A percentile compares a stretch with the other conserved stretches of the same genome.
These are phyloP conservation scores for Myriosclerotinia curreyana DNA, from an alignment of 2,329 filamentous ascomycete species.

Conservation along the genomic window DNA sequence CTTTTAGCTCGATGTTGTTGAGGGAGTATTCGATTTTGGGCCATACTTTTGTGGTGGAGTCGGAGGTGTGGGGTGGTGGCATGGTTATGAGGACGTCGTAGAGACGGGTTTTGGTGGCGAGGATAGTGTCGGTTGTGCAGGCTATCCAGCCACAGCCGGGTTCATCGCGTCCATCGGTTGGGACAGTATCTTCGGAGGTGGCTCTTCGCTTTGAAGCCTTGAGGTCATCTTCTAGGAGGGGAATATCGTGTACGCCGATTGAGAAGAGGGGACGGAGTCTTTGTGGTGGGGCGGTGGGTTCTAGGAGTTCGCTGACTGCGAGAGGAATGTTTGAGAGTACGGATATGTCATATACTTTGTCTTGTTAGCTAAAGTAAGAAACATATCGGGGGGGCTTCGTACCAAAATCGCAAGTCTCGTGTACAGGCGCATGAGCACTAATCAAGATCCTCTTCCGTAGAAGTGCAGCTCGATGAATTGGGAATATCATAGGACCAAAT, in stretches of 20 bases:
- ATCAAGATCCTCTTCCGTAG: constrained; percentile 85
- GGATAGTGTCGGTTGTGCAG: constrained; percentile 91
- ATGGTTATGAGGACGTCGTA: constrained; percentile 89
- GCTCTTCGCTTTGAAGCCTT: constrained; percentile 44
- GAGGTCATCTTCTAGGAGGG: constrained; percentile 65
- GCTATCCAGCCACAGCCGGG: constrained; percentile 76
- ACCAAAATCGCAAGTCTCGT: constrained; percentile 87
- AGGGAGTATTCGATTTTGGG: constrained; percentile 69
- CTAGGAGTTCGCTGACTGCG: constrained; percentile 67
- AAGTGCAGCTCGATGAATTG: constrained; percentile 82
- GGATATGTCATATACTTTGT: constrained; percentile 88
- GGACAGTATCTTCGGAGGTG: constrained; percentile 32
- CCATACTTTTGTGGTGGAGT: constrained; percentile 63
- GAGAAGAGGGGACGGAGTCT: constrained; percentile 83
- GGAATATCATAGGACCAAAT: constrained; percentile 90
- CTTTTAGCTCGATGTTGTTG: constrained; percentile 63
- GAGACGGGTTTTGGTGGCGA: constrained; percentile 78
- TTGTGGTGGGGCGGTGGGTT: constrained; percentile 57
- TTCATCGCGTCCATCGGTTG: constrained; percentile 45
- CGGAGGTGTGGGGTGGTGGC: constrained; percentile 58
- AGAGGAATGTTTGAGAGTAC: constrained; percentile 84
- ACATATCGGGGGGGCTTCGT: constrained; percentile 31
- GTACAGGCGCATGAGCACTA: constrained; percentile 80
- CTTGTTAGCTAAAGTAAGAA: constrained; percentile 20
- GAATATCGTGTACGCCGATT: constrained; percentile 89